Evolutionary conservation across 495 filamentous ascomycete genomes (phyloP), one percentile per base, ranked within the genome.

Genomic region (Penicillium cataractarum): DNA sequence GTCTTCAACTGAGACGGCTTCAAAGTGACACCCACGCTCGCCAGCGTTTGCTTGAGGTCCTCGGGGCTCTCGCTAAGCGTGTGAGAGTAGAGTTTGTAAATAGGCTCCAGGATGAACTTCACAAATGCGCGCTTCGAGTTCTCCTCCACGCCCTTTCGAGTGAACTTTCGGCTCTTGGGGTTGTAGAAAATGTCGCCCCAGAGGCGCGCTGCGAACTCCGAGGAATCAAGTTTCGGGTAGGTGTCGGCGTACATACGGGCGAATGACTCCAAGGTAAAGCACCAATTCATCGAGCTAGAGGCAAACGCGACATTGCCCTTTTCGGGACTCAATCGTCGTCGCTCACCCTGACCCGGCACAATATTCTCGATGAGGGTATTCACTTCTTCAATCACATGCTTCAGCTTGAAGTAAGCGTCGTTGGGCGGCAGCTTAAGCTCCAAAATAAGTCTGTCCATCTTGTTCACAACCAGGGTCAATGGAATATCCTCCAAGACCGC

Each of bases 161-260:
- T 95, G 68, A 99, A 99, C 57, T 89, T 94, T 48, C 94, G 88
- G 73, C 89, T 94, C 64, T 79, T 80, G 0, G 95, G 93, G 70
- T 97, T 98, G 81, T 89, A 98, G 76, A 96, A 98, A 60, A 99
- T 90, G 72, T 99, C 94, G 7, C 96, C 95, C 95, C 95, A 99
- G 57, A 99, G 83, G 29, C 95, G 80, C 53, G 82, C 76, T 33
- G 89, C 85, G 72, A 98, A 96, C 57, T 97, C 92, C 8, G 83
- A 80, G 2, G 86, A 78, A 71, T 97, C 90, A 64, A 97, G 82
- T 42, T 87, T 87, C 9, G 90, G 87, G 73, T 93, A 96, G 54
- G 84, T 92, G 59, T 96, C 91, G 10, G 92, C 89, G 74, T 99
- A 99, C 92, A 97, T 97, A 72, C 90, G 92, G 4, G 95, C 88